These are phyloP conservation scores for Aspergillus biplanus DNA, from an alignment of 495 filamentous ascomycete species.

Conservation along the genomic window DNA sequence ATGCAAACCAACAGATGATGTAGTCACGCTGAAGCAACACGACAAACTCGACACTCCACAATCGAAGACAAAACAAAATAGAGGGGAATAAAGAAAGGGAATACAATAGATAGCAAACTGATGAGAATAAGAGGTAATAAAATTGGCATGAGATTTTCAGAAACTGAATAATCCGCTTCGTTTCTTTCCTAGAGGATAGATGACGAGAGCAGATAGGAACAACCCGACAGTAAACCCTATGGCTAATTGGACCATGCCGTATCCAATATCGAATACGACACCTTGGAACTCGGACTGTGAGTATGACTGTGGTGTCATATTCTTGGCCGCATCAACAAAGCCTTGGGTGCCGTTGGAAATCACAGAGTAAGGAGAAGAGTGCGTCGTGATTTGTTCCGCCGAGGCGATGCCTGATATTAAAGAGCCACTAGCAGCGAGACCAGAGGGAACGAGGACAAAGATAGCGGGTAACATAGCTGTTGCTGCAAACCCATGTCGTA, in stretches of 20 bases:
- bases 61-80: not conserved
- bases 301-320: slow-evolving; percentile 30
- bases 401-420: slow-evolving; percentile 83
- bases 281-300: slow-evolving; percentile 35
- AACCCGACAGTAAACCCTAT: slow-evolving; percentile 92
- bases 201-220: slow-evolving; percentile 80
- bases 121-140: not conserved
- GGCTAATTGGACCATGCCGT: slow-evolving; percentile 87
- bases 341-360: slow-evolving; percentile 54
- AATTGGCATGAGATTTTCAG: slow-evolving; percentile 41
- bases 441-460: slow-evolving; percentile 91
- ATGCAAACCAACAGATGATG: not conserved
- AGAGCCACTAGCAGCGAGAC: slow-evolving; percentile 81
- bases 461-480: slow-evolving; percentile 90
- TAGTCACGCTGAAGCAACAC: slow-evolving; percentile 18
- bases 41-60: slow-evolving; percentile 9
- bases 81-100: not conserved
- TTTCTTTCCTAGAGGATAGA: slow-evolving; percentile 92
- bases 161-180: slow-evolving; percentile 90
- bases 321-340: slow-evolving; percentile 49
- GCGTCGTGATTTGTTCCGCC: slow-evolving; percentile 74
- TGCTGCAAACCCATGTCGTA: slow-evolving; percentile 84
- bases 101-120: not conserved
- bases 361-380: slow-evolving; percentile 48
- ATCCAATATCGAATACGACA: slow-evolving; percentile 82